Evolutionary conservation across 345 rosid genomes (phyloP).

Genomic region (Atalantia buxifolia): DNA sequence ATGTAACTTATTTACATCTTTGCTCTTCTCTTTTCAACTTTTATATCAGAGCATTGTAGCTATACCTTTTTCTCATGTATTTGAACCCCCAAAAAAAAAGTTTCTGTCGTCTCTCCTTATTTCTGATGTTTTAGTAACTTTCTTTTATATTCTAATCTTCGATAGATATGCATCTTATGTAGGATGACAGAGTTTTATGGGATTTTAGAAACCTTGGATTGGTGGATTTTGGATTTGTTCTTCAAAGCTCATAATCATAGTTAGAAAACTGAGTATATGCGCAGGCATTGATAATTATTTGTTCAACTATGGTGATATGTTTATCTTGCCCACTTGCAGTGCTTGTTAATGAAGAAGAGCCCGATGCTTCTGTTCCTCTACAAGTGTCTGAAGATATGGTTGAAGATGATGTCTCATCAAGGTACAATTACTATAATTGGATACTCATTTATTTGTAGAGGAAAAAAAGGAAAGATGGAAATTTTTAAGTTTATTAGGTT

Average conservation of each 20-base stretch:
- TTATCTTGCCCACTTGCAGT: constrained; percentile 31
- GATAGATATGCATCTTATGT: background rate
- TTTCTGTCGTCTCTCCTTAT: background rate
- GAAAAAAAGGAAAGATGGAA: background rate
- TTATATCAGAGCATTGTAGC: background rate
- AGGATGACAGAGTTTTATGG: background rate
- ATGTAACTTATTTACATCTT: background rate
- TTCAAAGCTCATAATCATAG: background rate
- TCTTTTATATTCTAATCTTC: background rate
- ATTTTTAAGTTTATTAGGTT: background rate
- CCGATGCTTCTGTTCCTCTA: constrained; percentile 47
- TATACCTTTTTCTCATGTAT: background rate
- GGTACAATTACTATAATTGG: constrained; percentile 37
- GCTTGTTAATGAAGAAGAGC: constrained; percentile 57
- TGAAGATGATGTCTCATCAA: constrained; percentile 82
- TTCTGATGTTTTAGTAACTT: background rate
- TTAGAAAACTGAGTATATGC: background rate
- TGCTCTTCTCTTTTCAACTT: background rate
- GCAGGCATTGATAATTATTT: background rate
- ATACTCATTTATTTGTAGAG: background rate
- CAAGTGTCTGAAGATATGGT: constrained; percentile 67
- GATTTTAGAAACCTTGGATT: background rate
- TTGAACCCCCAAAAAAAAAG: no score
- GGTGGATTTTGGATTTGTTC: background rate
- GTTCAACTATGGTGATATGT: background rate